Base-by-base conservation (phyloP, 176 grass and related monocot genomes). In the Pharus latifolius region DNA sequence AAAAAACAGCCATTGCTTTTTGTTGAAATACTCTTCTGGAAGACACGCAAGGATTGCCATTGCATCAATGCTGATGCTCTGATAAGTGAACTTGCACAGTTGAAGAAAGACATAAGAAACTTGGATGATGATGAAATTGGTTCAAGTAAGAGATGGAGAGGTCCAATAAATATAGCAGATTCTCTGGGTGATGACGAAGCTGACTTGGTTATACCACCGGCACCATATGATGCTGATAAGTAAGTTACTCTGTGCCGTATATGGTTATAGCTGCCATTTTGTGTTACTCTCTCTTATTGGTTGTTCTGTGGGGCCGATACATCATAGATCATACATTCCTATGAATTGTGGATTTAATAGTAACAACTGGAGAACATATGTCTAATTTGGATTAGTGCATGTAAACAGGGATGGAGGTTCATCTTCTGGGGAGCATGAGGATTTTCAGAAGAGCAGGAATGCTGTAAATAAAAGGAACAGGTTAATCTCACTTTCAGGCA, bases 161-260 rank as follows among this genome's bases (percentile, higher is more conserved):
- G 60, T 56, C 61, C 70, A 68, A 77, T 75, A 80, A 98, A 80
- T 69, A 90, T 98, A 80, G 86, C 89, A 70, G 94, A 98, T 79
- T 98, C 94, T 61, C 89, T 98, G 80, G 94, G 94, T 53, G 94
- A 98, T 63, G 94, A 98, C 59, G 94, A 98, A 84, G 91, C 63
- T 78, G 84, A 96, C 47, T 54, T 92, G 30, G 80, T 86, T 73
- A 67, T 90, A 76, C 84, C 81, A 3, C 74, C 78, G 24, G 83
- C 69, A 73, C 81, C 86, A 63, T 60, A 87, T 76, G 82, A 85
- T 69, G 47, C 62, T 76, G 69, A 92, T 76, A 78, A 78, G 94
- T 90, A 90, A 63, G 72, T 80, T 79, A 75, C n/a, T 68, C 40
- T 76, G 5, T 65, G 52, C 33, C 12, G 41, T 65, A 30, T 37